phyloP scores from a whole-genome alignment of 257 asterid species.

The Solanum ahanhuiri region DNA sequence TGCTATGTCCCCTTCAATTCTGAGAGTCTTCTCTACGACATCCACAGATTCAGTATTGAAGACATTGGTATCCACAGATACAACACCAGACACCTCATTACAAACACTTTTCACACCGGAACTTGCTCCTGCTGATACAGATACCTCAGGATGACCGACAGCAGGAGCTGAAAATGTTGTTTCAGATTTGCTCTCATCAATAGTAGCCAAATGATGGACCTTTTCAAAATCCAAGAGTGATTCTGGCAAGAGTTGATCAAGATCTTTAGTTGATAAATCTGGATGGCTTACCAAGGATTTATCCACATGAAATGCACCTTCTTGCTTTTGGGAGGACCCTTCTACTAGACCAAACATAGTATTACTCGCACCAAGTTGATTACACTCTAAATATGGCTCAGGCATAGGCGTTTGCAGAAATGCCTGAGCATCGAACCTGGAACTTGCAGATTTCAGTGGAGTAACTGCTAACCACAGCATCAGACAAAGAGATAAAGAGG shows the following conservation, averaged over 20 bases:
- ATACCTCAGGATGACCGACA: conserved; percentile 16
- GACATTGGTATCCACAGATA: conserved; percentile 14
- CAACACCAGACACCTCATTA: conserved; percentile 23
- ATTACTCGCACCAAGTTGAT: conserved; percentile 23
- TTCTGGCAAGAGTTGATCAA: conserved; percentile 50
- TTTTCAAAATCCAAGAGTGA: conserved; percentile 39
- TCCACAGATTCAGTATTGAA: conserved; percentile 23
- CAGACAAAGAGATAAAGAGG: conserved; percentile 48
- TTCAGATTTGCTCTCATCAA: conserved; percentile 47
- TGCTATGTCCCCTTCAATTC: conserved; percentile 29
- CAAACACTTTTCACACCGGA: conserved; percentile 13
- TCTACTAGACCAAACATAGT: conserved; percentile 29
- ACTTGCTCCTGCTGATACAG: conserved; percentile 16
- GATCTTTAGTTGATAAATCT: conserved; percentile 18
- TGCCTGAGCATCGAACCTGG: conserved; percentile 35
- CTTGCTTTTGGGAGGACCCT: conserved; percentile 27
- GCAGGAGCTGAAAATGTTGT: conserved; percentile 22
- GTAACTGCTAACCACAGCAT: conserved; percentile 85
- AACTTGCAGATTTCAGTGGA: conserved; percentile 74
- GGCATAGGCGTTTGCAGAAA: conserved; percentile 13
- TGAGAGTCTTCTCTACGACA: conserved; percentile 32
- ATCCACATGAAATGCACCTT: conserved; percentile 20
- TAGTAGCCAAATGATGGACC: conserved; percentile 22
- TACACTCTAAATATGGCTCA: conserved; percentile 21
- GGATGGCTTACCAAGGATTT: conserved; percentile 22